Evolutionary conservation across 2,329 filamentous ascomycete genomes (phyloP).

Genomic region (Aquanectria penicillioides): DNA sequence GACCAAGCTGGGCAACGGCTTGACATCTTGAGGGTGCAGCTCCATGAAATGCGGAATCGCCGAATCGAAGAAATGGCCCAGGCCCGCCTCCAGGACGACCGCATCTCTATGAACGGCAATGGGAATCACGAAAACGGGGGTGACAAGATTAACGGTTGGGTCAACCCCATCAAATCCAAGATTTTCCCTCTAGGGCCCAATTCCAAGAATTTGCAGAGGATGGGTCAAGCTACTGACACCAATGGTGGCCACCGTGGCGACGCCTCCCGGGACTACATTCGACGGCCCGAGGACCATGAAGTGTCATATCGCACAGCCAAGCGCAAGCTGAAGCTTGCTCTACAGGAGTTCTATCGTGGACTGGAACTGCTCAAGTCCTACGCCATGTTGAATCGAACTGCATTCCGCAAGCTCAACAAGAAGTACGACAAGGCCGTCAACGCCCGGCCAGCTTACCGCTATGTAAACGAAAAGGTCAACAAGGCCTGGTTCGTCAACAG

Average conservation of each 20-base stretch:
- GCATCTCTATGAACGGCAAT: conserved; percentile 24
- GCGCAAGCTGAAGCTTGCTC: conserved; percentile 86
- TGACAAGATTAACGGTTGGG: conserved; percentile 52
- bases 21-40: conserved; percentile 77
- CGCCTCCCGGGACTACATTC: conserved; percentile 60
- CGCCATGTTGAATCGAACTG: conserved; percentile 87
- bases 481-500: conserved; percentile 92
- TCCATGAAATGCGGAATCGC: conserved; percentile 92
- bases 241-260: conserved; percentile 43
- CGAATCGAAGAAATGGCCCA: conserved; percentile 76
- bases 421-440: conserved; percentile 95
- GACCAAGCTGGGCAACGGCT: conserved; percentile 82
- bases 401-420: conserved; percentile 97
- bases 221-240: conserved; percentile 62
- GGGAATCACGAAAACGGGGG: conserved; percentile 32
- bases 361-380: conserved; percentile 94
- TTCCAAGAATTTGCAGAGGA: conserved; percentile 66
- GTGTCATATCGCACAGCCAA: conserved; percentile 90
- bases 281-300: conserved; percentile 58
- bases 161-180: conserved; percentile 64
- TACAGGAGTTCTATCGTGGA: conserved; percentile 93
- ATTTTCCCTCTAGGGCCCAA: conserved; percentile 68
- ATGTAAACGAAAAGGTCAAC: conserved; percentile 92
- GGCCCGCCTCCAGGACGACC: conserved; percentile 47
- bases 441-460: conserved; percentile 79